phyloP scores from a whole-genome alignment of 2,329 filamentous ascomycete genomes.

The Parafenestella ontariensis region DNA sequence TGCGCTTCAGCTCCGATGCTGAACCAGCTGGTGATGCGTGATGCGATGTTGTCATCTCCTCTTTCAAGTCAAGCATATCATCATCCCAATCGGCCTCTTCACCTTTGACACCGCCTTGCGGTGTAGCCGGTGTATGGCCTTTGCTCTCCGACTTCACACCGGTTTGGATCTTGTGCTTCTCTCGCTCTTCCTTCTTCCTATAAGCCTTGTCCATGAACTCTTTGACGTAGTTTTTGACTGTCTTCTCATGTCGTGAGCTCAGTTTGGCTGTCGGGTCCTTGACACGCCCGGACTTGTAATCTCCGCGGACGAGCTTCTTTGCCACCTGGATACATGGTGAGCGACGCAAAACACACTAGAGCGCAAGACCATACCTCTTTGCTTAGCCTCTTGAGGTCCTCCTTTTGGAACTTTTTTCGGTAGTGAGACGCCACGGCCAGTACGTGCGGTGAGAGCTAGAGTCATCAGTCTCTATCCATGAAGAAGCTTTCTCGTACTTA shows the following conservation, averaged over 20 bases:
- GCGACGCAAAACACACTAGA: background rate
- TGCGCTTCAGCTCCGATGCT: slow-evolving; percentile 45
- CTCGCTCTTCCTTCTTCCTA: slow-evolving; percentile 67
- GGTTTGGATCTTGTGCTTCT: slow-evolving; percentile 65
- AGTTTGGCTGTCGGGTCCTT: slow-evolving; percentile 76
- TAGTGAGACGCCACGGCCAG: slow-evolving; percentile 88
- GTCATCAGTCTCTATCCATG: slow-evolving; percentile 11
- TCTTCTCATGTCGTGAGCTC: slow-evolving; percentile 77
- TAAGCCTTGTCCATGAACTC: slow-evolving; percentile 89
- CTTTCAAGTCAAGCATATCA: slow-evolving; percentile 28
- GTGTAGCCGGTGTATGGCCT: slow-evolving; percentile 28
- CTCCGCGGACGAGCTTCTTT: slow-evolving; percentile 89
- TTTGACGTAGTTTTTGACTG: slow-evolving; percentile 82
- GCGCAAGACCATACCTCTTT: slow-evolving; percentile 60
- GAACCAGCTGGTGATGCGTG: slow-evolving; percentile 34
- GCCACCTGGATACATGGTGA: slow-evolving; percentile 59
- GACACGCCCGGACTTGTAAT: slow-evolving; percentile 90
- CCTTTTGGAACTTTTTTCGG: slow-evolving; percentile 83
- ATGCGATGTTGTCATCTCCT: slow-evolving; percentile 17
- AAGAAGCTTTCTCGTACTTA: slow-evolving; percentile 55
- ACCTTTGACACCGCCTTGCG: slow-evolving; percentile 10
- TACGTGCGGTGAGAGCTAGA: slow-evolving; percentile 80
- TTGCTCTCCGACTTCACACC: slow-evolving; percentile 25
- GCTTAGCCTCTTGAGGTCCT: slow-evolving; percentile 70
- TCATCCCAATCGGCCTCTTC: slow-evolving; percentile 21